Evolutionary conservation across 176 grass and related monocot species (phyloP).

Genomic region (Triticum monococcum): DNA sequence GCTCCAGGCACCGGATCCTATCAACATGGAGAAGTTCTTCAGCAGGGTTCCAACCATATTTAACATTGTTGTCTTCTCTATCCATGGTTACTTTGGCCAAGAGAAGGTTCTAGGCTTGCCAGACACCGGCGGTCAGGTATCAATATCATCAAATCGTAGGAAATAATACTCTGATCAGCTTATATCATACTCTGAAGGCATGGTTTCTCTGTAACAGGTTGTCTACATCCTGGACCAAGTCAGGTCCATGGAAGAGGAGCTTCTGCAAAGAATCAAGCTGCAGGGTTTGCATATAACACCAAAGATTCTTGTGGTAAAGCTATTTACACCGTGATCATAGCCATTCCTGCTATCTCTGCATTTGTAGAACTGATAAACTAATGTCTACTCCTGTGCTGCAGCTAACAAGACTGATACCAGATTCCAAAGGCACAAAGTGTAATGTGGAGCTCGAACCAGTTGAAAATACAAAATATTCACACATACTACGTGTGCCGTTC

Average conservation of each 20-base stretch:
- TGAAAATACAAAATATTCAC: slow-evolving; percentile 66
- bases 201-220: slow-evolving; percentile 47
- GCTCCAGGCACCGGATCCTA: slow-evolving; percentile 90
- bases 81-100: slow-evolving; percentile 96
- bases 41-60: slow-evolving; percentile 76
- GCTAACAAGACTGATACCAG: slow-evolving; percentile 97
- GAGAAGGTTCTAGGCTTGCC: slow-evolving; percentile 95
- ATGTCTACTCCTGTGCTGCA: slow-evolving; percentile 19
- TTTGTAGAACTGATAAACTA: neutral
- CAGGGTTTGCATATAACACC: slow-evolving; percentile 81
- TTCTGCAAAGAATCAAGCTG: slow-evolving; percentile 85
- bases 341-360: neutral
- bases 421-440: slow-evolving; percentile 92
- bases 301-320: slow-evolving; percentile 95
- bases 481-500: slow-evolving; percentile 91
- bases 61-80: slow-evolving; percentile 80
- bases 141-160: slow-evolving; percentile 20
- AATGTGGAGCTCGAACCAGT: slow-evolving; percentile 85
- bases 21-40: slow-evolving; percentile 91
- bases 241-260: slow-evolving; percentile 84
- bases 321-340: neutral
- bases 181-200: slow-evolving; percentile 12
- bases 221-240: slow-evolving; percentile 99
- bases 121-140: slow-evolving; percentile 92
- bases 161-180: neutral